phyloP scores from a whole-genome alignment of 805 yeast species.

The Nakazawaea sp. region DNA sequence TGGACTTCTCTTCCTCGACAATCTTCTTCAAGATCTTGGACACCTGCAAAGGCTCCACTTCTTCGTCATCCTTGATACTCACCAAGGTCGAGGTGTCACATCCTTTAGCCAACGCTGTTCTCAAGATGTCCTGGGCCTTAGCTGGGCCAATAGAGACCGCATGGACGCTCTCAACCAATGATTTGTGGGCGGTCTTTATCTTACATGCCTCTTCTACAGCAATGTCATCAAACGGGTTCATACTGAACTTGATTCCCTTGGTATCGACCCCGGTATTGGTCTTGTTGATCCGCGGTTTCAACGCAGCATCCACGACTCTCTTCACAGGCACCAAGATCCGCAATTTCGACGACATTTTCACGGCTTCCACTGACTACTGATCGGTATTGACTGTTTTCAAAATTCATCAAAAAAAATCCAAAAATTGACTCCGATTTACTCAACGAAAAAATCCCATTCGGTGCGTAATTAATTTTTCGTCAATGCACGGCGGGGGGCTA shows the following conservation, averaged over 20 bases:
- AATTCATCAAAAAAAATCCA: background rate
- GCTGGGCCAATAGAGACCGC: slow-evolving; percentile 88
- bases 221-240: slow-evolving; percentile 97
- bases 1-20: slow-evolving; percentile 63
- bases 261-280: slow-evolving; percentile 80
- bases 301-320: slow-evolving; percentile 89
- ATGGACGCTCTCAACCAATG: slow-evolving; percentile 71
- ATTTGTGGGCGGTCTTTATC: slow-evolving; percentile 60
- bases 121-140: slow-evolving; percentile 80
- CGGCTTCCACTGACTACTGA: background rate
- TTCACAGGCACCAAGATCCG: slow-evolving; percentile 89
- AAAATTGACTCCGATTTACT: no score
- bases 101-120: slow-evolving; percentile 93
- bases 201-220: slow-evolving; percentile 93
- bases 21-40: slow-evolving; percentile 78
- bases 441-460: no score
- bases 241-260: slow-evolving; percentile 84
- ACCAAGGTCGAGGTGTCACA: slow-evolving; percentile 81
- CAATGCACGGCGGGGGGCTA: no score
- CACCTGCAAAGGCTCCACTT: slow-evolving; percentile 79
- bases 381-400: background rate
- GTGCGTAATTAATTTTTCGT: background rate
- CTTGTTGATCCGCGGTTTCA: slow-evolving; percentile 88
- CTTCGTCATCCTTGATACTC: slow-evolving; percentile 63
- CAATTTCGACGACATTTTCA: slow-evolving; percentile 38